Evolutionary conservation across 192 early-diverging fungal species (phyloP), one percentile per base, ranked within the genome.

Genomic region (Coemansia sp.): DNA sequence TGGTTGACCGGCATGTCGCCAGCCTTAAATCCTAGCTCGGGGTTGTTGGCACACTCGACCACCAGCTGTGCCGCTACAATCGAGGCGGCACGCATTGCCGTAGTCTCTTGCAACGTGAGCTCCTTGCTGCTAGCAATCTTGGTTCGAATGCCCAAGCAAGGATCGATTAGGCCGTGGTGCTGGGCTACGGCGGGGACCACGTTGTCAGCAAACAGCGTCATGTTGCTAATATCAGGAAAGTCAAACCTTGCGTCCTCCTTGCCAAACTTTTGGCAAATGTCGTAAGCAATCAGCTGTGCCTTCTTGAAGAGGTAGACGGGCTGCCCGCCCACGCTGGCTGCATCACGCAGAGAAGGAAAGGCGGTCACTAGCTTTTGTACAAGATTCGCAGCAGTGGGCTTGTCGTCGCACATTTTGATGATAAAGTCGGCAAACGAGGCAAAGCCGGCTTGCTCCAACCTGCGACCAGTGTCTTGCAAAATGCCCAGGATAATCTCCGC

Each of bases 141-240:
- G 8, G 72, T 53, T 37, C 73, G 60, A 63, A 88, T 70, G 2
- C 29, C 60, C 12, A 82, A 55, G 46, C 82, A 59, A 0, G 71
- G 83, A 24, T 59, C 40, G 39, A 89, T 63, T 14, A 90, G 57
- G 2, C 81, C 82, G 17, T 84, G 68, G 56, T 88, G 67, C 34
- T 70, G 70, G 56, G 91, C 65, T 65, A 91, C 73, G 2, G 85
- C 83, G 4, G 90, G 88, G 18, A 93, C 80, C 10, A 89, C 88
- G 65, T 88, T 89, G 59, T 93, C 91, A 0, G 84, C 82, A 74
- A 90, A 89, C 17, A 91, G 75, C 0, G 93, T 90, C 64, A 90
- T 67, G 0, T 80, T 65, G 43, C 72, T 58, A 24, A 90, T 79
- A 56, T 91, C 90, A 5, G 56, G 63, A 58, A 93, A 92, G 37